Evolutionary conservation across 225 moss, liverwort and hornwort genomes (phyloP), one percentile per base, ranked within the genome.

Genomic region (Marchantia polymorpha): DNA sequence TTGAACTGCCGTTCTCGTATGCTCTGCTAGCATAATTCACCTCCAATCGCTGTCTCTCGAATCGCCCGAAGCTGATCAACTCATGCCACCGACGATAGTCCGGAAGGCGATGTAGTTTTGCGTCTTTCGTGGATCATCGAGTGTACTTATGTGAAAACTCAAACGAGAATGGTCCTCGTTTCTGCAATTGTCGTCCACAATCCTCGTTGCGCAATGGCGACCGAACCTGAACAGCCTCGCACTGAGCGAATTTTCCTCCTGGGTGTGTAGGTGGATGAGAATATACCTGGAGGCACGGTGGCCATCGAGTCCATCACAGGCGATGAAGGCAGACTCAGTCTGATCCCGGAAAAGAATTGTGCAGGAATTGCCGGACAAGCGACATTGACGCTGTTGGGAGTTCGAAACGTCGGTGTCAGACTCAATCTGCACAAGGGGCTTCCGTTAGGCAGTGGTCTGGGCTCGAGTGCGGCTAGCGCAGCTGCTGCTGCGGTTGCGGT

Each of bases 401-500:
- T 89, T 52, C 81, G 84, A 73, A 92, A 94, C 17, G 91, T 99
- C 0, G 97, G 97, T 53, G 83, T 99, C 30, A 77, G 90, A 71
- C 83, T 99, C 64, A 87, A 86, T 81, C 87, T 99, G 59, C 92
- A 99, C 78, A 99, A 99, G 82, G 97, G 94, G 15, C 87, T 99
- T 68, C 97, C 97, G 27, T 92, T 94, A 39, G 97, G 97, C 56
- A 99, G 97, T 86, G 97, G 97, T 7, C 97, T 99, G 15, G 97
- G 97, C 67, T 99, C 97, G 13, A 99, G 97, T 88, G 97, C 94
- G 22, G 97, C 97, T 46, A 99, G 97, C 89, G 97, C 97, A 84
- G 97, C 97, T 22, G 97, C 95, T 64, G 92, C 95, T 39, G 97
- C 95, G 50, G 95, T 94, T 88, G 97, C 97, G 79, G 97, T 99